Conservation (phyloP, 164 flowering plant species). For the Akebia trifoliata region DNA sequence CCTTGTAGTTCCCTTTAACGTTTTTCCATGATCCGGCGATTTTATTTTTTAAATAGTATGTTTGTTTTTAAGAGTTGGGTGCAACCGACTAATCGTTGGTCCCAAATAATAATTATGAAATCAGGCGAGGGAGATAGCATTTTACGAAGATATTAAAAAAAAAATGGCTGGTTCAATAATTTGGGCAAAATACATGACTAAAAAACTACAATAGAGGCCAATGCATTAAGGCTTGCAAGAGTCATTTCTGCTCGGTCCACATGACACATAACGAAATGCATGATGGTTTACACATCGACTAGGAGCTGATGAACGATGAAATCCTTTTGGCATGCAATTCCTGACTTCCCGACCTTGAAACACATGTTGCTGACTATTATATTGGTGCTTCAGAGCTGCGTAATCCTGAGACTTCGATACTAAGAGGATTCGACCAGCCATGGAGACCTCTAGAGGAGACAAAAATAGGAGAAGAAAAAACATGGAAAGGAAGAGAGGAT, state of each 20-base stretch:
- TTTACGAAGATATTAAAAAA: no score
- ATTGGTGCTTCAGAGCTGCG: constrained; percentile 14
- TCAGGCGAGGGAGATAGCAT: no score
- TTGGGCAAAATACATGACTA: no score
- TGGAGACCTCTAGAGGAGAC: constrained; percentile 1
- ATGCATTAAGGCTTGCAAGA: not conserved
- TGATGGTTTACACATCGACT: constrained; percentile 42
- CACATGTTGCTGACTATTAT: constrained; percentile 1
- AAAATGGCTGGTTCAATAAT: no score
- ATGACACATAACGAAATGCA: constrained; percentile 17
- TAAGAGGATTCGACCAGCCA: not conserved
- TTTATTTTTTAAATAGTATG: no score
- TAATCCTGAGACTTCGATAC: constrained; percentile 13
- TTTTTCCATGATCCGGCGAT: no score
- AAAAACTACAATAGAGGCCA: no score
- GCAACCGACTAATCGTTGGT: no score
- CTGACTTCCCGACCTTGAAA: constrained; percentile 15
- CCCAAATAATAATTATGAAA: no score
- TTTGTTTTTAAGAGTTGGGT: no score
- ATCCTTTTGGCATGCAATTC: constrained; percentile 51
- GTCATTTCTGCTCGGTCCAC: not conserved
- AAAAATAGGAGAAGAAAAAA: constrained; percentile 19
- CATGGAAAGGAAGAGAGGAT: constrained; percentile 6
- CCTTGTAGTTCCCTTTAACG: no score
- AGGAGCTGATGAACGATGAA: constrained; percentile 43